phyloP scores from a whole-genome alignment of 2,329 filamentous ascomycete species.

The Colletotrichum magnum region DNA sequence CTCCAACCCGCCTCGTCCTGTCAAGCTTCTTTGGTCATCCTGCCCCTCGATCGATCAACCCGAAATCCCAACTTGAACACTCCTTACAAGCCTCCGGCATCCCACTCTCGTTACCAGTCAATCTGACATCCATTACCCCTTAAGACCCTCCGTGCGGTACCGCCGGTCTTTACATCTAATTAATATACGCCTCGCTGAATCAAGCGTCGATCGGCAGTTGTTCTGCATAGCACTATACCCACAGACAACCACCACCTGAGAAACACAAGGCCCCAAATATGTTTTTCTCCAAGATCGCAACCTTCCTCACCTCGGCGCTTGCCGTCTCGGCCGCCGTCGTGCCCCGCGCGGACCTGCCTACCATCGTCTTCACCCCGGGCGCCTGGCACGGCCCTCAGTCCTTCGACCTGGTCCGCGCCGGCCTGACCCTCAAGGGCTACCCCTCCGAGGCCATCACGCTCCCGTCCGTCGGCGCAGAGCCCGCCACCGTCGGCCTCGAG shows the following conservation, averaged over 20 bases:
- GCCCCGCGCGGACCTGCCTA: conserved; percentile 28
- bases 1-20: conserved; percentile 5
- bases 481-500: conserved; percentile 44
- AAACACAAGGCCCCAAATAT: neutral
- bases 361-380: conserved; percentile 55
- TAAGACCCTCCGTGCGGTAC: neutral
- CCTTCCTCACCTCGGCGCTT: conserved; percentile 17
- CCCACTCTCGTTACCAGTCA: neutral
- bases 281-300: conserved; percentile 23
- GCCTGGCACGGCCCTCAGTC: conserved; percentile 53
- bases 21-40: conserved; percentile 9
- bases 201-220: conserved; percentile 24
- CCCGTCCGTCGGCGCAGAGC: conserved; percentile 50
- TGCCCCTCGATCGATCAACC: neutral
- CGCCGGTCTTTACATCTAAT: neutral
- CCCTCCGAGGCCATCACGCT: conserved; percentile 48
- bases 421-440: conserved; percentile 51
- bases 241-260: conserved; percentile 9
- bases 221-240: neutral
- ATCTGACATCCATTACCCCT: neutral
- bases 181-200: neutral
- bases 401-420: conserved; percentile 48
- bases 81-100: conserved; percentile 17
- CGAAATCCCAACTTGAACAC: conserved; percentile 17
- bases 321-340: conserved; percentile 25